Conservation (phyloP, 192 early-diverging fungal genomes). For the Backusella liffmaniae region DNA sequence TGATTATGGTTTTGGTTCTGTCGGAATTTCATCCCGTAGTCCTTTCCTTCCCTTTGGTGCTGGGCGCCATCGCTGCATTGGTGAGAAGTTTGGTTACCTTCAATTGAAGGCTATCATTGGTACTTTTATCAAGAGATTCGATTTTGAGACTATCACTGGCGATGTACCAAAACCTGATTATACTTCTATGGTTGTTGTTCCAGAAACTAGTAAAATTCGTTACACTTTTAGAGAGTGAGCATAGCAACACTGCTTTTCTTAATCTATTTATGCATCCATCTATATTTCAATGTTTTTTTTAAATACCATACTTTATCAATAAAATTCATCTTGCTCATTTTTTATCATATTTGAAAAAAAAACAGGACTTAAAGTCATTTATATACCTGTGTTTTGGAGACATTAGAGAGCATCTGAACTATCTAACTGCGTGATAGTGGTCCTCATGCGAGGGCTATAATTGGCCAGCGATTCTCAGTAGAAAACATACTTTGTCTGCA, state of each 20-base stretch:
- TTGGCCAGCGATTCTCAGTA: no score
- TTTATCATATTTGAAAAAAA: background rate
- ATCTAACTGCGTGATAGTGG: no score
- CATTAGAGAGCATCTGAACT: no score
- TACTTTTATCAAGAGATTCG: slow-evolving; percentile 77
- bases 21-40: slow-evolving; percentile 64
- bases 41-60: slow-evolving; percentile 97
- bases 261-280: background rate
- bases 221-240: slow-evolving; percentile 42
- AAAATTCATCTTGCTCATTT: background rate
- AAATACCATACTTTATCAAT: slow-evolving; percentile 1
- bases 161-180: slow-evolving; percentile 82
- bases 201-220: slow-evolving; percentile 54
- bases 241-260: background rate
- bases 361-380: background rate
- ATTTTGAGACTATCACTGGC: slow-evolving; percentile 55
- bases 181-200: slow-evolving; percentile 90
- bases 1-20: slow-evolving; percentile 78
- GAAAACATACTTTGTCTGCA: no score
- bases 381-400: no score
- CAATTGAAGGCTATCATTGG: slow-evolving; percentile 94
- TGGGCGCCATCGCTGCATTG: slow-evolving; percentile 96
- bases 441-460: no score
- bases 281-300: background rate
- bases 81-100: slow-evolving; percentile 91